Evolutionary conservation across 1,139 yeast genomes (phyloP).

Genomic region (Protomyces macrosporus): DNA sequence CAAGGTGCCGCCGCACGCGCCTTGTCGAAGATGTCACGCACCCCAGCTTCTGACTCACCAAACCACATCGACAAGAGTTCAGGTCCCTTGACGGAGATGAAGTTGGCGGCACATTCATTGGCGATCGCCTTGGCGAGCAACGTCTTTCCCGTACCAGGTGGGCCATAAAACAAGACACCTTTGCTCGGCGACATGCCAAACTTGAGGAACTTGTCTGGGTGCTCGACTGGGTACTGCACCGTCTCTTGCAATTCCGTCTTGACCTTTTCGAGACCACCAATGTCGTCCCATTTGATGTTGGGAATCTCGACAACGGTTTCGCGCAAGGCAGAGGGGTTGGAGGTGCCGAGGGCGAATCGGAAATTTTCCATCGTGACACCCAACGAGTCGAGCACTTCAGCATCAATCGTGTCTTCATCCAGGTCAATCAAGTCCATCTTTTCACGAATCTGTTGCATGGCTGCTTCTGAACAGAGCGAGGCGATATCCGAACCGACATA

Average conservation of each 20-base stretch:
- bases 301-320: slow-evolving; percentile 98
- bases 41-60: slow-evolving; percentile 96
- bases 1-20: slow-evolving; percentile 99
- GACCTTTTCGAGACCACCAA: slow-evolving; percentile 92
- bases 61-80: slow-evolving; percentile 98
- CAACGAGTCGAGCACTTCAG: slow-evolving; percentile 89
- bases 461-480: slow-evolving; percentile 97
- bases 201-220: slow-evolving; percentile 97
- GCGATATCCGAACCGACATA: slow-evolving; percentile 95
- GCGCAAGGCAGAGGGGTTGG: slow-evolving; percentile 98
- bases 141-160: slow-evolving; percentile 99
- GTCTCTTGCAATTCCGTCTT: slow-evolving; percentile 97
- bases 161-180: slow-evolving; percentile 98
- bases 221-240: slow-evolving; percentile 96
- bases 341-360: slow-evolving; percentile 93
- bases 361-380: slow-evolving; percentile 99
- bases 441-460: slow-evolving; percentile 97
- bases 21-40: slow-evolving; percentile 94
- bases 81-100: slow-evolving; percentile 95
- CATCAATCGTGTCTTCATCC: slow-evolving; percentile 96
- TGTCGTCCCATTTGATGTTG: slow-evolving; percentile 97
- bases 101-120: slow-evolving; percentile 93
- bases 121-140: slow-evolving; percentile 97
- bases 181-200: slow-evolving; percentile 95
- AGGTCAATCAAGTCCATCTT: slow-evolving; percentile 97